phyloP scores from a whole-genome alignment of 257 asterid species.

The Eucommia ulmoides region DNA sequence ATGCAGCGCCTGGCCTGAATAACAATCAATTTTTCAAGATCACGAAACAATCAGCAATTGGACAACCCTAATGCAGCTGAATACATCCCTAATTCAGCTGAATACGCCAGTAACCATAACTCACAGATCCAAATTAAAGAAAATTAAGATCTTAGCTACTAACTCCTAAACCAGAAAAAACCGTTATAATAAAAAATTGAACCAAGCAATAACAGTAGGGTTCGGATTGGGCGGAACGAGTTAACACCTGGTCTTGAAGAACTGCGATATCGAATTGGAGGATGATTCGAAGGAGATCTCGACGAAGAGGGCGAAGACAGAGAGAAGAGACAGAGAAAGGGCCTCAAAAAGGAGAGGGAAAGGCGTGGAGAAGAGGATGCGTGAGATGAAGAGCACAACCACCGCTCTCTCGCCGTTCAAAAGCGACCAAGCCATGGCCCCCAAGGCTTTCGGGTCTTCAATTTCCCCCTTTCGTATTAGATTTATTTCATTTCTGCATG shows the following conservation, averaged over 20 bases:
- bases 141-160: background rate
- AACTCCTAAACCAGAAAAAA: conserved; percentile 1
- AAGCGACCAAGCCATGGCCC: conserved; percentile 32
- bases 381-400: conserved; percentile 42
- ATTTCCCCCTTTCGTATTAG: too few species aligned
- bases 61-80: background rate
- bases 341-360: conserved; percentile 45
- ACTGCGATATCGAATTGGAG: conserved; percentile 33
- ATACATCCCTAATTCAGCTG: background rate
- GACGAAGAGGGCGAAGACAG: conserved; percentile 56
- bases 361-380: conserved; percentile 45
- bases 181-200: background rate
- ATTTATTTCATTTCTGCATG: too few species aligned
- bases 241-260: conserved; percentile 47
- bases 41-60: background rate
- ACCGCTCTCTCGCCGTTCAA: conserved; percentile 93
- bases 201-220: background rate
- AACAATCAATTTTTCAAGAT: conserved; percentile 3
- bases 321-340: conserved; percentile 36
- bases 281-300: conserved; percentile 62
- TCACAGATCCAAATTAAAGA: background rate
- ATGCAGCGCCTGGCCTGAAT: conserved; percentile 76
- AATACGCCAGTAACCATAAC: background rate
- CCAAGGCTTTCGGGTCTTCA: too few species aligned
- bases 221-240: background rate